Percentiles rank a stretch among this genome's conserved stretches.
Conservation (phyloP, 2,329 filamentous ascomycete species). For the Coniochaeta sp. region DNA sequence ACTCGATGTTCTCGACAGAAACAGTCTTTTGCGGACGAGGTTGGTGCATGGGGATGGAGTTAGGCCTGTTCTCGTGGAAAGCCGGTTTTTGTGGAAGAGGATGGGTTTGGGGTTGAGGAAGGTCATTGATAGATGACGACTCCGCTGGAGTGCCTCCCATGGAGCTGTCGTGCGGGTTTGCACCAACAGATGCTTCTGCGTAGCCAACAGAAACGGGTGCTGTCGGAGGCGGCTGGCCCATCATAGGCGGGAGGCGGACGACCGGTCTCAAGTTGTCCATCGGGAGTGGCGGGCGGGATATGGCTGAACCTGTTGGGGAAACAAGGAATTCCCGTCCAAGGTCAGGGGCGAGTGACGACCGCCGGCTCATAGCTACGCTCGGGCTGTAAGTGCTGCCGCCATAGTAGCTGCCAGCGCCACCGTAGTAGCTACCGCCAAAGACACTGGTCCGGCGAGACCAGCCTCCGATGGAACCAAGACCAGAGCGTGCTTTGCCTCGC, state of each 20-base stretch:
- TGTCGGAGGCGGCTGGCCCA: constrained; percentile 18
- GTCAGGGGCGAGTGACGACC: constrained; percentile 70
- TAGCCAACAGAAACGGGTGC: constrained; percentile 11
- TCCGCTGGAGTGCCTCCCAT: constrained; percentile 13
- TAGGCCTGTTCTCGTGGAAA: constrained; percentile 49
- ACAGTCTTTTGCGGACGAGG: constrained; percentile 92
- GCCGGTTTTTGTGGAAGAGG: constrained; percentile 51
- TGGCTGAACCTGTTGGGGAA: constrained; percentile 73
- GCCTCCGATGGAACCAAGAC: constrained; percentile 58
- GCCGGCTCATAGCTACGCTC: constrained; percentile 79
- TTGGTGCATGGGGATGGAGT: constrained; percentile 73
- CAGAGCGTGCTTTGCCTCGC: constrained; percentile 67
- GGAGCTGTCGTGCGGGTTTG: neutral
- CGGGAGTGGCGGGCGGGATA: constrained; percentile 59
- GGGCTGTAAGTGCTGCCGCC: constrained; percentile 74
- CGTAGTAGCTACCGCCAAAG: constrained; percentile 57
- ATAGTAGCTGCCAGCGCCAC: constrained; percentile 45
- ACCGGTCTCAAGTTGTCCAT: constrained; percentile 63
- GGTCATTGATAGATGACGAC: constrained; percentile 40
- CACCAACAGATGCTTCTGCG: neutral
- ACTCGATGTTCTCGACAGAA: constrained; percentile 88
- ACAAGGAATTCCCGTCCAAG: constrained; percentile 65
- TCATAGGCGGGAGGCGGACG: constrained; percentile 71
- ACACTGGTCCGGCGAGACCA: constrained; percentile 78
- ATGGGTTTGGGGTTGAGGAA: constrained; percentile 51